phyloP scores from a whole-genome alignment of 345 rosid species.

The Tarenaya hassleriana region DNA sequence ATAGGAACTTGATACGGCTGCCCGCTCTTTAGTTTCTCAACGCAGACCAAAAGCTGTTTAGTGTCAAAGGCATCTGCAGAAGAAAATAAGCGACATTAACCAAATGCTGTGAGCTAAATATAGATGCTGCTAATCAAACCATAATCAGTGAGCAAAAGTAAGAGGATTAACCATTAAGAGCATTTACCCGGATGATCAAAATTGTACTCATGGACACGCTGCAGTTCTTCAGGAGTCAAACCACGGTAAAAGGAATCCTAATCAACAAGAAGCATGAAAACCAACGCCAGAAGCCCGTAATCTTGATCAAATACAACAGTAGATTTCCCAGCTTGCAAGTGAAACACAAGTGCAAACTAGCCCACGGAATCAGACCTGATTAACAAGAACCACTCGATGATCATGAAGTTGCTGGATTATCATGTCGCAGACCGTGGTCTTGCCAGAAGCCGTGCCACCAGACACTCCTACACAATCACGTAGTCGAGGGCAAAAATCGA shows the following conservation, averaged over 20 bases:
- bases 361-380: conserved; percentile 51
- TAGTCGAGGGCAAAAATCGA: background rate
- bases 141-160: background rate
- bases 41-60: conserved; percentile 89
- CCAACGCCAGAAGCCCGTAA: background rate
- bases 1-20: conserved; percentile 85
- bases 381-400: conserved; percentile 92
- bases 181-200: conserved; percentile 92
- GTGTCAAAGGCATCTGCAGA: conserved; percentile 90
- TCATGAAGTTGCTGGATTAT: conserved; percentile 97
- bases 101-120: background rate
- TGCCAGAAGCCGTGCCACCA: conserved; percentile 99
- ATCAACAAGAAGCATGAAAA: conserved; percentile 14
- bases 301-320: background rate
- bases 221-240: conserved; percentile 65
- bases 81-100: conserved; percentile 3
- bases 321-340: conserved; percentile 5
- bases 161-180: background rate
- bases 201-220: conserved; percentile 88
- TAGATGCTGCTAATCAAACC: background rate
- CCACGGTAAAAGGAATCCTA: conserved; percentile 98
- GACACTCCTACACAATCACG: conserved; percentile 59
- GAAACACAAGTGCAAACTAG: conserved; percentile 6
- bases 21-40: conserved; percentile 59
- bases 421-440: conserved; percentile 99